Base-by-base conservation (phyloP, 2,329 filamentous ascomycete genomes). In the Elsinoe australis region DNA sequence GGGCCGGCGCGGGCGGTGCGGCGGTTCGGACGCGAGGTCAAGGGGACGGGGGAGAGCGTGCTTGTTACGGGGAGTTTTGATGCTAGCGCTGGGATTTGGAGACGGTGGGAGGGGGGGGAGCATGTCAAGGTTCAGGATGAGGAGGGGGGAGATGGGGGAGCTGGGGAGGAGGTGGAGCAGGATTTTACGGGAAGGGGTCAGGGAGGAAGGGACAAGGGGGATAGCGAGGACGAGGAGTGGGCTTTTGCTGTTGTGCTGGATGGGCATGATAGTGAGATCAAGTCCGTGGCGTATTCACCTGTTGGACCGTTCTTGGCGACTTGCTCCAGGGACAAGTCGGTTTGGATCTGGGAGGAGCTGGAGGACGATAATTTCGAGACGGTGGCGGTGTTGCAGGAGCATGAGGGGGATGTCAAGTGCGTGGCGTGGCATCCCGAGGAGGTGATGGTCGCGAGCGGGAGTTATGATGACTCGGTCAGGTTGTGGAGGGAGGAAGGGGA, bases 341-440 rank as follows among this genome's bases (percentile, higher is more conserved):
- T 96, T 14, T 98, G 92, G 92, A 87, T 98, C 58, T 98, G 92
- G 92, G 92, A 98, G 67, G 92, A 96, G 64, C 78, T 95, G 47
- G 85, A 83, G 12, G 89, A 94, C 49, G 90, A 95, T 64, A 92
- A 96, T 63, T 96, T 89, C 71, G 92, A 98, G 73, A 96, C 92
- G 1, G 82, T 96, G 12, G 92, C 90, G 0, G 90, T 96, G 47
- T 74, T 96, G 59, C 87, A 86, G 66, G 92, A 96, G 67, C 92
- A 98, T 64, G 85, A 89, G 38, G 89, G 86, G 17, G 92, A 98
- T 67, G 89, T 98, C 56, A 98, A 98, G 65, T 87, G 82, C 54
- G 86, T 98, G 1, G 79, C 82, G 2, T 98, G 92, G 92, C 89
- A 92, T 62, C 87, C 87, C 0, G 80, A 82, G 47, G 76, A 76